Percentiles rank a stretch among this genome's conserved stretches.
These are phyloP conservation scores for Cutaneotrichosporon sp. DNA, from an alignment of 1,284 basidiomycete genomes.

Conservation along the genomic window DNA sequence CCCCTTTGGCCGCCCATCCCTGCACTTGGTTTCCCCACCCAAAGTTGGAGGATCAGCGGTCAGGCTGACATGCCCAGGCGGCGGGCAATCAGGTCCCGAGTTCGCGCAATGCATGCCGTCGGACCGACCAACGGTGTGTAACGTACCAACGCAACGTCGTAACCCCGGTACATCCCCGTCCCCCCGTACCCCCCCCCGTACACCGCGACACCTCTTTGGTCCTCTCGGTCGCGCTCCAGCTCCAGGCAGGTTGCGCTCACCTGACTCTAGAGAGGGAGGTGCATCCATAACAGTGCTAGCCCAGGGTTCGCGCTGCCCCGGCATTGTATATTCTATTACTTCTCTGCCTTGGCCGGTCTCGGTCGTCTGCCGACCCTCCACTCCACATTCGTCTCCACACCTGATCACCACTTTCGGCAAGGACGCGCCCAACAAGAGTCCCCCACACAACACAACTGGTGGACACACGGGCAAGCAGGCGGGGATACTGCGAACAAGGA, in stretches of 20 bases:
- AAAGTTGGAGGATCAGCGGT: neutral
- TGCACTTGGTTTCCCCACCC: neutral
- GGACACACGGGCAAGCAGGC: too few relatives aligned
- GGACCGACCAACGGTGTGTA: neutral
- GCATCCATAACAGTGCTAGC: neutral
- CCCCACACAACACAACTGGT: too few relatives aligned
- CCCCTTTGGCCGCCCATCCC: too few relatives aligned
- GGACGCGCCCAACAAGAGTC: neutral
- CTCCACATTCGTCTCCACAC: neutral
- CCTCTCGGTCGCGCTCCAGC: neutral
- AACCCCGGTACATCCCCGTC: neutral
- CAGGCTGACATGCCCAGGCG: neutral
- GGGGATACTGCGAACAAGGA: too few relatives aligned
- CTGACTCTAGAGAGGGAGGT: too few relatives aligned
- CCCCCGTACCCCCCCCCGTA: neutral
- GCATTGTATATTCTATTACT: slow-evolving; percentile 2
- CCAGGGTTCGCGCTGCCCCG: neutral
- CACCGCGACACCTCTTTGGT: neutral
- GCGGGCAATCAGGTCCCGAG: neutral
- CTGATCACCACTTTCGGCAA: neutral
- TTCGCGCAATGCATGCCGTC: neutral
- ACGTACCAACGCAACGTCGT: neutral
- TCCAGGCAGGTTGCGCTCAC: too few relatives aligned
- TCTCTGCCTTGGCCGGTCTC: neutral
- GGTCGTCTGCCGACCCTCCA: neutral